Percentiles rank a stretch among this genome's conserved stretches.
Evolutionary conservation across 768 basidiomycete genomes (phyloP).

Genomic region (Pisolithus marmoratus): DNA sequence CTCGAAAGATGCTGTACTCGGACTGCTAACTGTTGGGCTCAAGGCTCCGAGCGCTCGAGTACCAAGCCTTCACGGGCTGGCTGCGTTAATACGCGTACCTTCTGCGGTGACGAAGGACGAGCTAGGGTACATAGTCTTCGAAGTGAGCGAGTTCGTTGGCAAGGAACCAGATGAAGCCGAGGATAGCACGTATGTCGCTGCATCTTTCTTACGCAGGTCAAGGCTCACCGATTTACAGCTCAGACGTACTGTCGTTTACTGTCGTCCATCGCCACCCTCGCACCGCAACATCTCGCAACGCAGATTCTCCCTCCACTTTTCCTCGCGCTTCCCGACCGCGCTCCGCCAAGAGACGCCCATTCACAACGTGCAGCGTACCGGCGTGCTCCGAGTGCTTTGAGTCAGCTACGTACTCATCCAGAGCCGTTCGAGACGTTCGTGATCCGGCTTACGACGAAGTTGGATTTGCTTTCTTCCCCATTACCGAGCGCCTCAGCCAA

Average conservation of each 20-base stretch:
- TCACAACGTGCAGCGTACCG: slow-evolving; percentile 59
- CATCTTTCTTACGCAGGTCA: background rate
- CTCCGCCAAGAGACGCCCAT: slow-evolving; percentile 50
- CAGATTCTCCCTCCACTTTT: slow-evolving; percentile 82
- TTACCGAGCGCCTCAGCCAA: slow-evolving; percentile 14
- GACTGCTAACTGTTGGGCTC: slow-evolving; percentile 54
- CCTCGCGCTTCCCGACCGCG: slow-evolving; percentile 59
- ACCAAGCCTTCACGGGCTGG: slow-evolving; percentile 61
- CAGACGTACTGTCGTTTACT: slow-evolving; percentile 57
- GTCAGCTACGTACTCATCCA: slow-evolving; percentile 64
- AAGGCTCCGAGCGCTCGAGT: slow-evolving; percentile 45
- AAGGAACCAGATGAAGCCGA: slow-evolving; percentile 45
- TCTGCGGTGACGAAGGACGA: slow-evolving; percentile 66
- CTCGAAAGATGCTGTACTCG: slow-evolving; percentile 75
- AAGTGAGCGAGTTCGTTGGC: slow-evolving; percentile 60
- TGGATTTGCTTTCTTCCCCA: slow-evolving; percentile 60
- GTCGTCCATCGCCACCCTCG: slow-evolving; percentile 49
- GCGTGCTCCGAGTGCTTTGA: slow-evolving; percentile 62
- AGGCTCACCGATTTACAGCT: slow-evolving; percentile 33
- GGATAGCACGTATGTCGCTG: slow-evolving; percentile 43
- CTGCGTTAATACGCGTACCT: slow-evolving; percentile 59
- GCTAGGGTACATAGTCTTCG: slow-evolving; percentile 72
- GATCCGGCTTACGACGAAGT: slow-evolving; percentile 67
- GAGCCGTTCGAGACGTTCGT: slow-evolving; percentile 83
- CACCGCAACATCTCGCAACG: slow-evolving; percentile 61